Base-by-base conservation (phyloP, 495 filamentous ascomycete genomes). In the Aspergillus diversus region DNA sequence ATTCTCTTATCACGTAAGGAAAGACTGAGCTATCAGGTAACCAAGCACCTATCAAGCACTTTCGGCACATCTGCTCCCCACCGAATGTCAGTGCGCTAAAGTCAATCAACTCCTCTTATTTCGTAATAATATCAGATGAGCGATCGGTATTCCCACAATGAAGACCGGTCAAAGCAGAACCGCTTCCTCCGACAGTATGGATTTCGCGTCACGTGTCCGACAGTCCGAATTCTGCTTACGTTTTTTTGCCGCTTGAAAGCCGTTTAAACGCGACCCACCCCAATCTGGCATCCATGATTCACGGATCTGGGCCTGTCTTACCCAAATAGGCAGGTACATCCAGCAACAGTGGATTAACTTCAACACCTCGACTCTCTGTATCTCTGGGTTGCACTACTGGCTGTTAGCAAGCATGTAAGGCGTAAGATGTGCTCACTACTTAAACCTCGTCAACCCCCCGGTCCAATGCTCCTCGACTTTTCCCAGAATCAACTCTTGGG, bases 241-340 rank as follows among this genome's bases (percentile, higher is more conserved):
- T 43, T 43, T 43, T 43, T 27, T 43, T 43, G 39, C 39, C 39
- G 39, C 39, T 15, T 11, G 39, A 15, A 43, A 15, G 8, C 39
- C 9, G 47, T 50, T 60, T 34, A 56, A 17, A 55, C 33, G 35
- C 37, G 48, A 52, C 65, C 59, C 61, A 61, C 66, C 50, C 42
- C 7, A 33, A 42, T 49, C 53, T 47, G 49, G 32, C 31, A 54
- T 27, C n/a, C 16, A 43, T 43, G n/a, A 43, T 43, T 27, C 21
- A 27, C 21, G 47, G 51, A 13, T 31, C 60, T 57, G 51, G 60
- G 39, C 42, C 43, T 56, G 46, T 55, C 63, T 61, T 63, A 57
- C 71, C 69, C 42, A 47, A 68, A 60, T 61, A 37, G 67, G 71
- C 66, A 73, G 53, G 71, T 73, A 50, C 66, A 71, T 58, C 63